Conservation (phyloP, 345 rosid genomes). For the Acer saccharum region DNA sequence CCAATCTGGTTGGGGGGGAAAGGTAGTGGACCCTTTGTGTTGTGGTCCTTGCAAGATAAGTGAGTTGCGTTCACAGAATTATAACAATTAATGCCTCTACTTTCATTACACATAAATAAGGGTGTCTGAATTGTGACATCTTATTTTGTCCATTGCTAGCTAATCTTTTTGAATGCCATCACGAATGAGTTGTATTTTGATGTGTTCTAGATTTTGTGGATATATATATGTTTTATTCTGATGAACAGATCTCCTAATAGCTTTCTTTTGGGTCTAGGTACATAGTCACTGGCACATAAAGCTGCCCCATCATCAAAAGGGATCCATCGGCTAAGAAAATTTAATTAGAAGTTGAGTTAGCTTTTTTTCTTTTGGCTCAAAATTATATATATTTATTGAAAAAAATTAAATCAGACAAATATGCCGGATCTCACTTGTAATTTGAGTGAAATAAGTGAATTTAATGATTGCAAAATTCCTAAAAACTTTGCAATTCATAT, state of each 20-base stretch:
- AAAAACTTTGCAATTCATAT: no score
- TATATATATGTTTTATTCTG: neutral
- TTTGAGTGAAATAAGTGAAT: no score
- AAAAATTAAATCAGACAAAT: neutral
- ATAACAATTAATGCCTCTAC: slow-evolving; percentile 3
- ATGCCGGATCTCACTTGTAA: neutral
- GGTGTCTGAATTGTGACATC: slow-evolving; percentile 10
- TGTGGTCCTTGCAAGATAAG: slow-evolving; percentile 19
- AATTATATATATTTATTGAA: neutral
- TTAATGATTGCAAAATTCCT: no score
- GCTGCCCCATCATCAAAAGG: neutral
- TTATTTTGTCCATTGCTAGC: slow-evolving; percentile 4
- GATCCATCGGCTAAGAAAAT: neutral
- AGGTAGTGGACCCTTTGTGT: slow-evolving; percentile 13
- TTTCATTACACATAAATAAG: neutral
- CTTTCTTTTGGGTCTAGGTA: neutral
- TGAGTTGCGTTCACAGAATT: slow-evolving; percentile 11
- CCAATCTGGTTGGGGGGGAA: slow-evolving; percentile 8
- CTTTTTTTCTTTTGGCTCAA: neutral
- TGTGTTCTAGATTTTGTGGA: neutral
- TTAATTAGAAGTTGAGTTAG: neutral
- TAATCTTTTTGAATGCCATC: neutral
- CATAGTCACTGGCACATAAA: neutral
- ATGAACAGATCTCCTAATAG: neutral
- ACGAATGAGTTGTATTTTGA: neutral